phyloP scores from a whole-genome alignment of 495 filamentous ascomycete genomes.

The Penicillium longicatenatum region DNA sequence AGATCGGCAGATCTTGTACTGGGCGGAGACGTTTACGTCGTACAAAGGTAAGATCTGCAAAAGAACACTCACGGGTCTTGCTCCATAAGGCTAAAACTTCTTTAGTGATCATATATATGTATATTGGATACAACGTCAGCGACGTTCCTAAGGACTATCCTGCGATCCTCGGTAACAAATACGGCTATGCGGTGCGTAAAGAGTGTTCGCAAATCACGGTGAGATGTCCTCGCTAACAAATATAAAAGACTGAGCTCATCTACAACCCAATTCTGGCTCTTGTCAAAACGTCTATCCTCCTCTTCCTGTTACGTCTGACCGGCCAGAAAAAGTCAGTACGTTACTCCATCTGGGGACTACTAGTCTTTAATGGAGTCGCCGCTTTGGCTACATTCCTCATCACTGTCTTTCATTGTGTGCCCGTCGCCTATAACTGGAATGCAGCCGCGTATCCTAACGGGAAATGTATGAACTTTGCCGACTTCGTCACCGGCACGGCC shows the following conservation, averaged over 20 bases:
- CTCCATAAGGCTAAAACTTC: not conserved
- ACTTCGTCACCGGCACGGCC: slow-evolving; percentile 35
- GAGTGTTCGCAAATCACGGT: too few species aligned
- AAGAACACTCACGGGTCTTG: not conserved
- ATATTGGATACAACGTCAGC: slow-evolving; percentile 44
- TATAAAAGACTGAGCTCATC: slow-evolving; percentile 53
- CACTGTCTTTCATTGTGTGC: slow-evolving; percentile 52
- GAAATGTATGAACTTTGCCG: slow-evolving; percentile 20
- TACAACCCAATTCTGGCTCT: slow-evolving; percentile 63
- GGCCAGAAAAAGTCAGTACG: slow-evolving; percentile 33
- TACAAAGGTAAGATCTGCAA: slow-evolving; percentile 13
- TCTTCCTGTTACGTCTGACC: slow-evolving; percentile 48
- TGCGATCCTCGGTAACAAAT: slow-evolving; percentile 9
- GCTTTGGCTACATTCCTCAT: slow-evolving; percentile 55
- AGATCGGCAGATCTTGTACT: slow-evolving; percentile 18
- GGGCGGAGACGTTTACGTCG: slow-evolving; percentile 21
- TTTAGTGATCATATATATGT: slow-evolving; percentile 49
- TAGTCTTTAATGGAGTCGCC: slow-evolving; percentile 47
- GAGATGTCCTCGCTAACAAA: slow-evolving; percentile 8
- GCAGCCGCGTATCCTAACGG: slow-evolving; percentile 12
- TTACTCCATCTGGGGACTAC: slow-evolving; percentile 38
- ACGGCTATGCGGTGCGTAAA: slow-evolving; percentile 16
- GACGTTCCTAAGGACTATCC: slow-evolving; percentile 33
- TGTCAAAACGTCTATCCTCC: slow-evolving; percentile 54
- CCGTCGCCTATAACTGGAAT: slow-evolving; percentile 41